Conservation (phyloP, 1,284 basidiomycete genomes). For the Laetiporus sulphureus region DNA sequence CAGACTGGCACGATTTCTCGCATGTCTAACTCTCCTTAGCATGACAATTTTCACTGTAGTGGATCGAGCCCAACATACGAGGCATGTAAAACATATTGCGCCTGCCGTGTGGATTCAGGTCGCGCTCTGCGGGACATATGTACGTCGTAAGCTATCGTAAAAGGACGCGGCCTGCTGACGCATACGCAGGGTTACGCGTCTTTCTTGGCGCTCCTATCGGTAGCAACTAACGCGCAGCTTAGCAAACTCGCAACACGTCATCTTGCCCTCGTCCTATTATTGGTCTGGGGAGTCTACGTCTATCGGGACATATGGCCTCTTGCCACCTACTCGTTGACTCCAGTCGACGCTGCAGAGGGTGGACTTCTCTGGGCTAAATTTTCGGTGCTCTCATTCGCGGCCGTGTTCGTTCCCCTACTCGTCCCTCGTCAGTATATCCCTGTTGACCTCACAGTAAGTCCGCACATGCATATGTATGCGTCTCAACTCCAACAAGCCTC, state of each 20-base stretch:
- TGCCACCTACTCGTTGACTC: slow-evolving; percentile 32
- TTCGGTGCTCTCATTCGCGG: slow-evolving; percentile 34
- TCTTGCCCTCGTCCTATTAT: slow-evolving; percentile 26
- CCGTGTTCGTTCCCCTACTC: slow-evolving; percentile 37
- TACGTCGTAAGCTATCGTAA: slow-evolving; percentile 22
- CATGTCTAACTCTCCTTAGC: slow-evolving; percentile 19
- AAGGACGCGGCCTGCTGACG: slow-evolving; percentile 23
- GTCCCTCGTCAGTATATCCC: slow-evolving; percentile 41
- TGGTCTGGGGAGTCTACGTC: slow-evolving; percentile 36
- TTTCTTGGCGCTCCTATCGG: slow-evolving; percentile 13
- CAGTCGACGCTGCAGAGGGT: slow-evolving; percentile 34
- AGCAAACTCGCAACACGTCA: slow-evolving; percentile 8
- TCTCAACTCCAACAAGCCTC: slow-evolving; percentile 9
- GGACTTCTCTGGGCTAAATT: slow-evolving; percentile 30
- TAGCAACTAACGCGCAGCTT: not conserved
- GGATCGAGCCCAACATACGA: slow-evolving; percentile 1
- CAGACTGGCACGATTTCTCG: slow-evolving; percentile 20
- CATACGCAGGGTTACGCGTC: slow-evolving; percentile 21
- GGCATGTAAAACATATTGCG: not conserved
- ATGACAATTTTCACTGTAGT: slow-evolving; percentile 15
- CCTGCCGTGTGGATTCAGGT: slow-evolving; percentile 19
- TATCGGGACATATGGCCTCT: slow-evolving; percentile 49
- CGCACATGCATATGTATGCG: slow-evolving; percentile 6
- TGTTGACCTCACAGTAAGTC: slow-evolving; percentile 28
- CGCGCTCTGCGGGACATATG: slow-evolving; percentile 28